Base-by-base conservation (phyloP, 257 asterid genomes). In the Prunella vulgaris region DNA sequence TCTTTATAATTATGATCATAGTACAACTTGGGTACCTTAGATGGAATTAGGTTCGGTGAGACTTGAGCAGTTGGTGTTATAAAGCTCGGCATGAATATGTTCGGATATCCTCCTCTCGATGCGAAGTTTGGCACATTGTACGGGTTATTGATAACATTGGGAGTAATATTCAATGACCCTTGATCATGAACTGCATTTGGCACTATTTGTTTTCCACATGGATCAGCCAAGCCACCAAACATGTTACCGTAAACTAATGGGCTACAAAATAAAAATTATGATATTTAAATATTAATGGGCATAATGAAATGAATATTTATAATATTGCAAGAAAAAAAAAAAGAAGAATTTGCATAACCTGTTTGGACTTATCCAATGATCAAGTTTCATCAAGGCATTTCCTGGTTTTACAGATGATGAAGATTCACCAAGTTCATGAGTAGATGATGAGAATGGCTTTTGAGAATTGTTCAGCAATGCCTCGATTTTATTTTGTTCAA, bases 321-420 rank as follows among this genome's bases (percentile, higher is more conserved):
- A 32, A 32, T 32, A 5, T 32, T 32, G 37, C 0, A 6, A 5
- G 37, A 32, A 32, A 9, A 32, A 9, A 5, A 9, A 32, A 1
- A 4, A 32, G 6, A 32, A 32, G 37, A 32, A 32, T 32, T 35
- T 35, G 2, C 42, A 32, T 32, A 30, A 33, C 87, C 80, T 73
- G 25, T 68, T 78, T 6, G 84, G 79, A 58, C 79, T 78, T 25
- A 65, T 73, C 87, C 89, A 79, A 27, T 81, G 84, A 66, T 81
- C 86, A 57, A 74, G 77, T 24, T 79, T 77, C 84, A 71, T 79
- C n/a, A 69, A 30, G 66, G 56, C n/a, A 67, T 69, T 76, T 1
- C 76, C 5, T 7, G 27, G 37, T 32, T 32, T 32, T 32, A 32
- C 6, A 32, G 25, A 5, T 4, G 60, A 21, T 18, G 76, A 30